Evolutionary conservation across 768 basidiomycete genomes (phyloP).

Genomic region (Kwoniella sp.): DNA sequence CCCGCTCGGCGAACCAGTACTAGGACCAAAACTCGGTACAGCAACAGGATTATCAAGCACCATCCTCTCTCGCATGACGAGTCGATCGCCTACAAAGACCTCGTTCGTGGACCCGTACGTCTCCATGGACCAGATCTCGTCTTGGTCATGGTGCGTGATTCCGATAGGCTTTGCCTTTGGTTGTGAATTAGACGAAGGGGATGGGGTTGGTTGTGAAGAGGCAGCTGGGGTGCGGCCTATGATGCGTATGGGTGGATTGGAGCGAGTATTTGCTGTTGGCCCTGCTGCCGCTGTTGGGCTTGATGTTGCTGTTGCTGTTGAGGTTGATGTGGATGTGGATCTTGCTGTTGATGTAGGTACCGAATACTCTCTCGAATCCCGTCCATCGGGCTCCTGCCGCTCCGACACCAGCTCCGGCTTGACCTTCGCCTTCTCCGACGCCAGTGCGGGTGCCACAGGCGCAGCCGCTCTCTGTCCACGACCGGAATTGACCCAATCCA

Average conservation of each 20-base stretch:
- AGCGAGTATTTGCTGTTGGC: neutral
- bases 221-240: neutral
- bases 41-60: slow-evolving; percentile 64
- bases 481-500: slow-evolving; percentile 93
- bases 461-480: slow-evolving; percentile 56
- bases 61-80: slow-evolving; percentile 75
- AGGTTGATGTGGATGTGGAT: neutral
- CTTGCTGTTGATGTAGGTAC: too few species aligned
- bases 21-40: neutral
- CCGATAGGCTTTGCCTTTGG: slow-evolving; percentile 37
- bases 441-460: slow-evolving; percentile 59
- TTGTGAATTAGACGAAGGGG: too few species aligned
- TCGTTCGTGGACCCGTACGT: slow-evolving; percentile 85
- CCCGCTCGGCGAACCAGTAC: too few species aligned
- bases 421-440: neutral
- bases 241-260: neutral
- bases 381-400: neutral
- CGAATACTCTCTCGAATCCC: too few species aligned
- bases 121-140: slow-evolving; percentile 88
- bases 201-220: too few species aligned
- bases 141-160: slow-evolving; percentile 41
- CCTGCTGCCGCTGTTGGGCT: neutral
- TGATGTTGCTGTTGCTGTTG: too few species aligned
- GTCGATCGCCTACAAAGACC: slow-evolving; percentile 67
- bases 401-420: neutral